These are phyloP conservation scores for Nemania bipapillata DNA, from an alignment of 2,329 filamentous ascomycete species.

Conservation along the genomic window DNA sequence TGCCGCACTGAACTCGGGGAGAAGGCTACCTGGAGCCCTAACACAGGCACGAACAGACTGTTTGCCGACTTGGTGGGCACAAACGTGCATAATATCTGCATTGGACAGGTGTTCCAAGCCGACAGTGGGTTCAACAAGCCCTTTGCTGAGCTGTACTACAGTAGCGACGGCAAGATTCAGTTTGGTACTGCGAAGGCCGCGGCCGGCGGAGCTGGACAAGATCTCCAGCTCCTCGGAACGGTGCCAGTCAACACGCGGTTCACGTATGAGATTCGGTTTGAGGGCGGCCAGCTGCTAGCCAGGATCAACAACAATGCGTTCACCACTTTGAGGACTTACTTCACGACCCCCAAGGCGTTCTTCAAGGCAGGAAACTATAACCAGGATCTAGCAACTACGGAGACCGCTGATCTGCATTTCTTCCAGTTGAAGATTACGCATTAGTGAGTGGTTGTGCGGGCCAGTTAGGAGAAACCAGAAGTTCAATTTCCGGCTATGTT, in stretches of 20 bases:
- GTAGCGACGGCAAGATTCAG: slow-evolving; percentile 27
- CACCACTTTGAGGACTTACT: slow-evolving; percentile 32
- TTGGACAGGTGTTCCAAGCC: slow-evolving; percentile 32
- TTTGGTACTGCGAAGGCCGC: slow-evolving; percentile 27
- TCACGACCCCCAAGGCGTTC: slow-evolving; percentile 32
- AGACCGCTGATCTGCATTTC: slow-evolving; percentile 34
- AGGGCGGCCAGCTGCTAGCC: slow-evolving; percentile 28
- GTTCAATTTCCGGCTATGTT: too few species aligned
- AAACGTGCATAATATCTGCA: slow-evolving; percentile 31
- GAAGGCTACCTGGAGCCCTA: slow-evolving; percentile 33
- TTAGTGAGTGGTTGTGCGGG: too few species aligned
- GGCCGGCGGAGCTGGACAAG: slow-evolving; percentile 28
- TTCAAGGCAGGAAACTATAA: slow-evolving; percentile 37
- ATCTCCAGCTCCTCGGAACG: slow-evolving; percentile 27
- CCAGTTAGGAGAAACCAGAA: too few species aligned
- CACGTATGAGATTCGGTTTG: slow-evolving; percentile 32
- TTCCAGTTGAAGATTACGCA: slow-evolving; percentile 34
- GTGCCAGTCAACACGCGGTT: slow-evolving; percentile 32
- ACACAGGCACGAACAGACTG: slow-evolving; percentile 36
- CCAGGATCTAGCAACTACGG: slow-evolving; percentile 31
- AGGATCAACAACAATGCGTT: slow-evolving; percentile 32
- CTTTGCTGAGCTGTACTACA: slow-evolving; percentile 35
- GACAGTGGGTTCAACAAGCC: slow-evolving; percentile 33
- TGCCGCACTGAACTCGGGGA: slow-evolving; percentile 34
- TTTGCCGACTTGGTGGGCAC: slow-evolving; percentile 30